Conservation (phyloP, 2,329 filamentous ascomycete species). For the Colletotrichum trifolii region DNA sequence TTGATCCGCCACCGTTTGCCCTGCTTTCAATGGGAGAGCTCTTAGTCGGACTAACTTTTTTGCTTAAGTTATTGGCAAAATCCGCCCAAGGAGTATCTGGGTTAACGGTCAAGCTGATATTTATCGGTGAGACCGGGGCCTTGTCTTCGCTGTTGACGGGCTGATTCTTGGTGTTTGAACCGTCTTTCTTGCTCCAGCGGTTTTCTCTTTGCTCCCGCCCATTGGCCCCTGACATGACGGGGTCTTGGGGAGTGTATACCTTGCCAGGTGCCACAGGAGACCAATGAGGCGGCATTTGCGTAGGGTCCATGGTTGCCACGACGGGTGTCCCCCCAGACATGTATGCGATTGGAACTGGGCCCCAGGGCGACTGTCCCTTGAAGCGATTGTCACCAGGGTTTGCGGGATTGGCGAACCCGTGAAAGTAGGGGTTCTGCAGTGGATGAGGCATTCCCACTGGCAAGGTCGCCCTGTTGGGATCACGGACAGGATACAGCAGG, state of each 20-base stretch:
- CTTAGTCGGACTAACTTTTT: slow-evolving; percentile 23
- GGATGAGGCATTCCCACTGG: slow-evolving; percentile 58
- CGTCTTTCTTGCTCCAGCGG: slow-evolving; percentile 14
- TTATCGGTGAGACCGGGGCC: slow-evolving; percentile 28
- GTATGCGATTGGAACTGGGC: slow-evolving; percentile 10
- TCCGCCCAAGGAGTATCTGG: slow-evolving; percentile 34
- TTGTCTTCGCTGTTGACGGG: slow-evolving; percentile 4
- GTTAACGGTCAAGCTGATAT: slow-evolving; percentile 32
- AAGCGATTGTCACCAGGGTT: slow-evolving; percentile 31
- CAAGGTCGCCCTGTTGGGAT: slow-evolving; percentile 45
- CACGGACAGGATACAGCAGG: slow-evolving; percentile 57
- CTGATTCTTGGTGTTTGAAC: slow-evolving; percentile 3
- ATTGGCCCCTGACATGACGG: slow-evolving; percentile 28
- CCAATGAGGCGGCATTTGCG: slow-evolving; percentile 24
- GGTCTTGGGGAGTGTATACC: slow-evolving; percentile 11
- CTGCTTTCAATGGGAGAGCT: slow-evolving; percentile 15
- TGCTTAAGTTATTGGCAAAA: slow-evolving; percentile 19
- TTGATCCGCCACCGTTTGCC: slow-evolving; percentile 19
- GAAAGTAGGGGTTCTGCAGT: slow-evolving; percentile 54
- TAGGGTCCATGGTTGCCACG: slow-evolving; percentile 23
- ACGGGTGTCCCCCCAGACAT: slow-evolving; percentile 26
- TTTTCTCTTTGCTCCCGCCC: slow-evolving; percentile 35
- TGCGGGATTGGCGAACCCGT: slow-evolving; percentile 48
- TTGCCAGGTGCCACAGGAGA: slow-evolving; percentile 15
- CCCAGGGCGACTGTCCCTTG: slow-evolving; percentile 32